Base-by-base conservation (phyloP, 352 stramenopile species). In the Globisporangium nodosum region DNA sequence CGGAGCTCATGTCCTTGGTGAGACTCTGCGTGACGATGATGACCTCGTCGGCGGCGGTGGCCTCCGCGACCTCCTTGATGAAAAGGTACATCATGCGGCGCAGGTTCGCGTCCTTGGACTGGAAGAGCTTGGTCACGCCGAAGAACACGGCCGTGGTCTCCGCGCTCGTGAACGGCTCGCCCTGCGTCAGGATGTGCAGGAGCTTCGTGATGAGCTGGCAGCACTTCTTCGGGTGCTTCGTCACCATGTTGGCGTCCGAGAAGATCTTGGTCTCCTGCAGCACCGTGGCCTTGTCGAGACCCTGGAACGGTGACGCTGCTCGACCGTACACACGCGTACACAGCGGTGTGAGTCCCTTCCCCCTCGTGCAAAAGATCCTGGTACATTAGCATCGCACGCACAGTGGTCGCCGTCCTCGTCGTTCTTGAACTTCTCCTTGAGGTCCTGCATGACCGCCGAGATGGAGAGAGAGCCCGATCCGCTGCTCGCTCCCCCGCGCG, bases 11-110 rank as follows among this genome's bases (percentile, higher is more conserved):
- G 74, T 99, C 97, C 79, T 99, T 99, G 33, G 96, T 99, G 15
- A 99, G 74, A 83, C 89, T 99, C 50, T 97, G 97, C 8, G 96
- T 98, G 52, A 99, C 97, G 70, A 99, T 99, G 71, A 99, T 99
- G 20, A 99, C 96, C 70, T 96, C 87, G 57, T 93, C 81, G 13
- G 90, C 84, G 27, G 89, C 86, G n/a, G 89, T 96, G 21, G 85
- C 85, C 60, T 97, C 90, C 0, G 87, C 94, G 56, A 99, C 95
- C 62, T 99, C 97, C 76, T 99, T 99, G 69, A 99, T 98, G 70
- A 99, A 99, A 3, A 99, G 76, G 76, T 99, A 99, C 64, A 99
- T 98, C 96, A 99, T 99, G 24, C 97, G 84, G 20, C 97, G 79
- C 52, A 99, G 73, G 46, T 97, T 98, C 31, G 85, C 94, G 74